phyloP scores from a whole-genome alignment of 1,284 basidiomycete genomes.

The Agaricales sp. region DNA sequence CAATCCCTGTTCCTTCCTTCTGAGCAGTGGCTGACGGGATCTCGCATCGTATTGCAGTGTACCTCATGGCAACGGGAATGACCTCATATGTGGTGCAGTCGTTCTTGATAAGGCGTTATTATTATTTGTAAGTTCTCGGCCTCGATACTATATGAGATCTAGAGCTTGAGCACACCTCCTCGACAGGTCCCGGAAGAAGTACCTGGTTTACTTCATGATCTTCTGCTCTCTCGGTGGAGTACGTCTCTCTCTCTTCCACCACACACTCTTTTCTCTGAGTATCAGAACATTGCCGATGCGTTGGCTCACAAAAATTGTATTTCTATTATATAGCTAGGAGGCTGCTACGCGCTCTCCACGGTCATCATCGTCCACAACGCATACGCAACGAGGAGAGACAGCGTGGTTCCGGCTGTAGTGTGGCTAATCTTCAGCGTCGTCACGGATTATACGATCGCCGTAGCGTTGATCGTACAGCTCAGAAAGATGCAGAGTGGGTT shows the following conservation, averaged over 20 bases:
- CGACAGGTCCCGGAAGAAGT: no score
- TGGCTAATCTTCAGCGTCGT: not conserved
- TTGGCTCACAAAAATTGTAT: not conserved
- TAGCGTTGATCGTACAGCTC: not conserved
- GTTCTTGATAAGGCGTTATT: not conserved
- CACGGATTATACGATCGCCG: not conserved
- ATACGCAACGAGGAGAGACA: not conserved
- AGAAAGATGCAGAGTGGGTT: not conserved
- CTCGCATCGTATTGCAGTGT: no score
- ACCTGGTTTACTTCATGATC: no score
- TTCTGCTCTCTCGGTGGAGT: no score
- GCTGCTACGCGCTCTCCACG: not conserved
- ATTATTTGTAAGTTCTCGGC: not conserved
- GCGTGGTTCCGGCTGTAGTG: not conserved
- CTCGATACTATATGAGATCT: no score
- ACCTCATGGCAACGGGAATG: not conserved
- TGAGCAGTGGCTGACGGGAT: no score
- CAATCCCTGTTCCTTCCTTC: no score
- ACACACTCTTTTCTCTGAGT: no score
- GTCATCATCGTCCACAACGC: not conserved
- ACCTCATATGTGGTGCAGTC: not conserved
- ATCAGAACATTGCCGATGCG: no score
- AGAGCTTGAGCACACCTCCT: no score
- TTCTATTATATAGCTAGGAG: not conserved
- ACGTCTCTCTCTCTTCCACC: no score